These are phyloP conservation scores for Colletotrichum caudatum DNA, from an alignment of 2,329 filamentous ascomycete genomes.

Conservation along the genomic window DNA sequence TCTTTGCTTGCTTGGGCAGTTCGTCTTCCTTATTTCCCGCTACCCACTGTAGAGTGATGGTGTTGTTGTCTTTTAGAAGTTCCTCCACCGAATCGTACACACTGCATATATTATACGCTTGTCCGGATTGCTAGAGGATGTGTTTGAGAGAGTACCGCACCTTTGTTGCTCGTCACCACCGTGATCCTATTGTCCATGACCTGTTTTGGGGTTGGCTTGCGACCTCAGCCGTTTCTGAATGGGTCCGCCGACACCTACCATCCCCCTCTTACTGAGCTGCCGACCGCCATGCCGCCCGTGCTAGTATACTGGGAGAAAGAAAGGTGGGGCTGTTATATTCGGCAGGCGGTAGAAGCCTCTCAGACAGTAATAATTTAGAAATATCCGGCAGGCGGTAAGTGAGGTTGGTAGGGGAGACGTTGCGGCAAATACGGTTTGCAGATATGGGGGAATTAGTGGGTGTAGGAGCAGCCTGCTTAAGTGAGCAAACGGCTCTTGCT, in stretches of 20 bases:
- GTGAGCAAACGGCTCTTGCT: too few species aligned
- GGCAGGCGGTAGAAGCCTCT: too few species aligned
- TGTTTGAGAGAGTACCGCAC: constrained; percentile 41
- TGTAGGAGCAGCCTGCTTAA: too few species aligned
- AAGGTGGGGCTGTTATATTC: too few species aligned
- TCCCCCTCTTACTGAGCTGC: constrained; percentile 41
- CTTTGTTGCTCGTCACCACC: constrained; percentile 42
- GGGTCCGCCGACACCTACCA: constrained; percentile 42
- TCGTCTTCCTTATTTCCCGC: background rate
- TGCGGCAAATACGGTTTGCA: too few species aligned
- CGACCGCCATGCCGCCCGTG: constrained; percentile 32
- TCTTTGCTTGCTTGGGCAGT: background rate
- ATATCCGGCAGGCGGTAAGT: too few species aligned
- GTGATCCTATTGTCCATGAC: constrained; percentile 29
- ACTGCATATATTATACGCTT: constrained; percentile 42
- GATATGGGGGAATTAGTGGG: too few species aligned
- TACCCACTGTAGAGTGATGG: background rate
- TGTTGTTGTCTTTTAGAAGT: constrained; percentile 2
- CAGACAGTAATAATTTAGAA: too few species aligned
- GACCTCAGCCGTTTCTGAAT: constrained; percentile 14
- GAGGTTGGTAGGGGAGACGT: too few species aligned
- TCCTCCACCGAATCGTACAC: constrained; percentile 42
- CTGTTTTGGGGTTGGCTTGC: constrained; percentile 23
- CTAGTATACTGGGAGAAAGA: too few species aligned
- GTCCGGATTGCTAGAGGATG: constrained; percentile 42